A percentile compares a stretch with the other conserved stretches of the same genome.
Evolutionary conservation across 768 basidiomycete species (phyloP).

Genomic region (Mycena indigotica): DNA sequence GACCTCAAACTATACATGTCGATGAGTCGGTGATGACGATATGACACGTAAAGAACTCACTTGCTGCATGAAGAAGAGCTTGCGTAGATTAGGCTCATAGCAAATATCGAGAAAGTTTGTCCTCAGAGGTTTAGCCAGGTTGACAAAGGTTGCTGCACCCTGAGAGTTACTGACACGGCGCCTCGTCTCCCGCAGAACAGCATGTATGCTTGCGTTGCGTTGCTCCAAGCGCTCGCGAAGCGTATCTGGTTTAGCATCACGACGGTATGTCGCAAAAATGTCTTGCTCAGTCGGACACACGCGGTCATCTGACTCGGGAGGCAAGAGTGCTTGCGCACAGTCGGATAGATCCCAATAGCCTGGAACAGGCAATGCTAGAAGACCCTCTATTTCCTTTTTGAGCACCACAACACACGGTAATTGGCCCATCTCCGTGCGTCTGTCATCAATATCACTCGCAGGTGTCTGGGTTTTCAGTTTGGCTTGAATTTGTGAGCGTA

Average conservation of each 20-base stretch:
- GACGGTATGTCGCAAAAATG: slow-evolving; percentile 36
- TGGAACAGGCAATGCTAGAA: slow-evolving; percentile 49
- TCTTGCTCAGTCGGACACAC: slow-evolving; percentile 43
- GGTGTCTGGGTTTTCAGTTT: slow-evolving; percentile 39
- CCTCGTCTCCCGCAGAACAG: slow-evolving; percentile 38
- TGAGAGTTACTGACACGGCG: slow-evolving; percentile 25
- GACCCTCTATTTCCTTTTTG: slow-evolving; percentile 46
- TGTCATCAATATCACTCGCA: slow-evolving; percentile 29
- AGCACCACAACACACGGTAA: slow-evolving; percentile 47
- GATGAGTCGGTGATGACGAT: neutral
- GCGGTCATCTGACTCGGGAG: slow-evolving; percentile 8
- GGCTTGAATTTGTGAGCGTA: slow-evolving; percentile 40
- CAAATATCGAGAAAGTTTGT: slow-evolving; percentile 52
- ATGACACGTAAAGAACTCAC: neutral
- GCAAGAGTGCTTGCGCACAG: slow-evolving; percentile 36
- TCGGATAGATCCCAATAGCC: slow-evolving; percentile 52
- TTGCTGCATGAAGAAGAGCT: slow-evolving; percentile 56
- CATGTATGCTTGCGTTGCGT: slow-evolving; percentile 39
- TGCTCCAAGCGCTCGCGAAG: slow-evolving; percentile 32
- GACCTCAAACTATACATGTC: slow-evolving; percentile 43
- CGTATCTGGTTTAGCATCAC: slow-evolving; percentile 11
- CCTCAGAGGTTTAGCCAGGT: slow-evolving; percentile 42
- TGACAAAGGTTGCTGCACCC: slow-evolving; percentile 41
- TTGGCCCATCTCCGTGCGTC: slow-evolving; percentile 43
- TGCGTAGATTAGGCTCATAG: slow-evolving; percentile 43